Conservation (phyloP, 2,329 filamentous ascomycete species). For the Sporothrix pseudoabietina region DNA sequence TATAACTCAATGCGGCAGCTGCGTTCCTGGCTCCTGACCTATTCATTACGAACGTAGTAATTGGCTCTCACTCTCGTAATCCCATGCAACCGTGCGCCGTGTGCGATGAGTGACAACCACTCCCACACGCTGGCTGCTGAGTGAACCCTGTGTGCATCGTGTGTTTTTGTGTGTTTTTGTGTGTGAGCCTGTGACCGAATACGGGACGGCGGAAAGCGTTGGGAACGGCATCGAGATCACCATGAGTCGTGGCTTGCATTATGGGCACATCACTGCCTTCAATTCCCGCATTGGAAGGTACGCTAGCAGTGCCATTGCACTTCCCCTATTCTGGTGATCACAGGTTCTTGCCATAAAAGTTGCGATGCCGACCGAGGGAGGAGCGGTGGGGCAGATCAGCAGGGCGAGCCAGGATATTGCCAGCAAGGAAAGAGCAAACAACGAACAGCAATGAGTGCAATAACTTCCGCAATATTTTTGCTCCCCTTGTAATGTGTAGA, state of each 20-base stretch:
- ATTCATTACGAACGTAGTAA: neutral
- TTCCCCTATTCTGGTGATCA: constrained; percentile 15
- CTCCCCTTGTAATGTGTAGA: neutral
- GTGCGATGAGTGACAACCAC: neutral
- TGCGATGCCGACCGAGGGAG: constrained; percentile 24
- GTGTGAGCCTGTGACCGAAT: neutral
- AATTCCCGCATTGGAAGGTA: constrained; percentile 24
- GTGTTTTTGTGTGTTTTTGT: too few species aligned
- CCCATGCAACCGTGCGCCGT: neutral
- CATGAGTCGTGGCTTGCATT: constrained; percentile 2
- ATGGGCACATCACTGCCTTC: constrained; percentile 22
- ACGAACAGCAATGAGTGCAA: neutral
- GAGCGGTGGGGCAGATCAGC: constrained; percentile 9
- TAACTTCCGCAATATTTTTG: neutral
- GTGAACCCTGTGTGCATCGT: neutral
- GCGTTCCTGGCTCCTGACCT: neutral
- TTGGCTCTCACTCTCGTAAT: constrained; percentile 7
- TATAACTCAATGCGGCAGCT: neutral
- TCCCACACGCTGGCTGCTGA: neutral
- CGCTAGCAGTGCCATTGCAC: constrained; percentile 14
- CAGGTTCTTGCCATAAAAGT: constrained; percentile 2
- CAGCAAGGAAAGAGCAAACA: neutral
- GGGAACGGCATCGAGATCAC: constrained; percentile 3
- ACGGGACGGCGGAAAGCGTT: neutral
- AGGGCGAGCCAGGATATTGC: too few species aligned